Evolutionary conservation across 2,329 filamentous ascomycete species (phyloP), one percentile per base, ranked within the genome.

Genomic region (Fusarium camptoceras): DNA sequence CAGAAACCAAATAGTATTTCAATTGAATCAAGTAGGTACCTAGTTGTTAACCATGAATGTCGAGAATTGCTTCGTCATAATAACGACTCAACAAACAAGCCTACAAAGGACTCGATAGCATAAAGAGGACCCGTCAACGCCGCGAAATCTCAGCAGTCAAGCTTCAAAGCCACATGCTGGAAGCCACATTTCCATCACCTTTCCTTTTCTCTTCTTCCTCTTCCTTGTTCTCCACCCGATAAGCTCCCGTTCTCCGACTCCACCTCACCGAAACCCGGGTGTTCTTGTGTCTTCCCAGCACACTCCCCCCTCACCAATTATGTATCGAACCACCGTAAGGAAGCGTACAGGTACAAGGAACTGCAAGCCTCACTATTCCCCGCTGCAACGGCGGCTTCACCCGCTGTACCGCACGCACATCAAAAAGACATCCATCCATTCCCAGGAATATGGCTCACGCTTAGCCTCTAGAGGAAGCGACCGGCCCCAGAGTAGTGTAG

Each of bases 401-500:
- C 72, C 72, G 71, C 65, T 62, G 60, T 60, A 51, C 68, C 56
- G 67, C 62, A 50, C 66, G 67, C 62, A 50, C 69, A 71, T 69
- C 66, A 48, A 66, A 44, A 44, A 68, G 43, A 54, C 55, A 54
- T 72, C 53, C 64, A 55, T 64, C 64, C 59, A 37, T 53, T 51
- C 50, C 67, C 59, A 60, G 63, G 54, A 68, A 62, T 64, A 54
- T 42, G 68, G 62, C 66, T 61, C 69, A 73, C 72, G 72, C 72
- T 74, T 74, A 69, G 47, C 72, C 72, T 74, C 72, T 74, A 74
- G 72, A 73, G 71, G 72, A 62, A 74, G 66, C 48, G 59, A 73
- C 55, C 55, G 41, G 53, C 60, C 60, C 64, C 63, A 59, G 50
- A 48, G 51, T 58, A 55, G 48, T 60, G 56, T 74, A 73, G 69